Conservation (phyloP, 2,329 filamentous ascomycete species). For the Pestalotiopsis sp. region DNA sequence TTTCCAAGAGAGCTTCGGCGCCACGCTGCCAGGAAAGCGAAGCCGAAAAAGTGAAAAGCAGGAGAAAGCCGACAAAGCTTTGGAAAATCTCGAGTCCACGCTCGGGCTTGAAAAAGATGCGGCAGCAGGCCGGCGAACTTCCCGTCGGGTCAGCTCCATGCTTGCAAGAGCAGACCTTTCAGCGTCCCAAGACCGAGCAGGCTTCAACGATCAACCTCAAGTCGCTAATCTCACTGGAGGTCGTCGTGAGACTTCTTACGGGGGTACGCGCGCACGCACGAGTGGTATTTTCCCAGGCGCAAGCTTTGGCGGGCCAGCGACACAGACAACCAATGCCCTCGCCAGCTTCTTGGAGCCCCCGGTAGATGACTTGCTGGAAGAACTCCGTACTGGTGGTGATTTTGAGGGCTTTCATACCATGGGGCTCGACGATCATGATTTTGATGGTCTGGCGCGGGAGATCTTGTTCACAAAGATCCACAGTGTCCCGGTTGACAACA, state of each 20-base stretch:
- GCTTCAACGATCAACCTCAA: slow-evolving; percentile 71
- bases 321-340: slow-evolving; percentile 42
- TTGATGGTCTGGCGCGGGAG: slow-evolving; percentile 73
- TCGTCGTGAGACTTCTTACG: slow-evolving; percentile 75
- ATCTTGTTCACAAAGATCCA: slow-evolving; percentile 74
- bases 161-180: slow-evolving; percentile 86
- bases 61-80: slow-evolving; percentile 47
- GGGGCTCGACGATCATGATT: slow-evolving; percentile 72
- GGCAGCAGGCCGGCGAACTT: slow-evolving; percentile 60
- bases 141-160: slow-evolving; percentile 86
- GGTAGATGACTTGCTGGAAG: slow-evolving; percentile 71
- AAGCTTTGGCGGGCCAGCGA: slow-evolving; percentile 39
- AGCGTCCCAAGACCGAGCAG: slow-evolving; percentile 77
- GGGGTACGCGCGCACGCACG: slow-evolving; percentile 64
- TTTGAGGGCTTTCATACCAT: slow-evolving; percentile 73
- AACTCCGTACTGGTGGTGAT: slow-evolving; percentile 63
- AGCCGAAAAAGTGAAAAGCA: slow-evolving; percentile 53
- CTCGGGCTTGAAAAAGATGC: slow-evolving; percentile 69
- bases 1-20: slow-evolving; percentile 78
- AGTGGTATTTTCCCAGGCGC: slow-evolving; percentile 54
- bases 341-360: slow-evolving; percentile 70
- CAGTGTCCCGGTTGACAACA: slow-evolving; percentile 64
- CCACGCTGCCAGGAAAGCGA: slow-evolving; percentile 55
- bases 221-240: slow-evolving; percentile 44
- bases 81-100: slow-evolving; percentile 68